Evolutionary conservation across 345 rosid genomes (phyloP), one percentile per base, ranked within the genome.

Genomic region (Aquilaria sinensis): DNA sequence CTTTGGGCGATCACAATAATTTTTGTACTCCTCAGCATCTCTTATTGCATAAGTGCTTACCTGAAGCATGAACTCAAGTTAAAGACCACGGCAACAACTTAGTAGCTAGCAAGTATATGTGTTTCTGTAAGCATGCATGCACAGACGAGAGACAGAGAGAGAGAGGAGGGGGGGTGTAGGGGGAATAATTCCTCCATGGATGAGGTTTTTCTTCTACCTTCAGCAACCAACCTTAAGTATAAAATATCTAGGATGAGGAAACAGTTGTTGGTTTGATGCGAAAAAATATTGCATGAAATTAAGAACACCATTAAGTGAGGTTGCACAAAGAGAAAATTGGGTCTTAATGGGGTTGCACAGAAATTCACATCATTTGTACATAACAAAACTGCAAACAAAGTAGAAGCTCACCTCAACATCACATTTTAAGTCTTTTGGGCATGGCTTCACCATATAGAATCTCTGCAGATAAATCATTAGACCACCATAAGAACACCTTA

Each of bases 401-500:
- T 14, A 60, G 51, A 75, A 70, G 53, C 81, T 59, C 60, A 92
- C 96, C 91, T 92, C 93, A 32, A 89, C 96, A 68, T 89, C 96
- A 52, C 98, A 92, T 78, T 89, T 89, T 64, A 85, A 61, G 73
- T 92, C 96, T 69, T 92, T 92, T 6, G 93, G 91, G 75, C 96
- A 92, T 6, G 93, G 96, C 82, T 85, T 92, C 67, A 89, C 96
- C 89, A 89, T 72, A 74, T 77, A 80, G 65, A 87, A 85, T 73
- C 98, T 85, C 96, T 89, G 83, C 64, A 81, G 68, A 54, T 56
- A 67, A 31, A 62, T 33, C 60, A 52, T 54, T 56, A 67, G 23
- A 65, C 32, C 60, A 48, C 49, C 48, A 47, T 65, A 57, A 70
- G 63, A 58, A 66, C 29, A 61, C 41, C 56, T 33, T 3, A 48